Evolutionary conservation across 164 flowering plant species (phyloP).

Genomic region (Vitis riparia): DNA sequence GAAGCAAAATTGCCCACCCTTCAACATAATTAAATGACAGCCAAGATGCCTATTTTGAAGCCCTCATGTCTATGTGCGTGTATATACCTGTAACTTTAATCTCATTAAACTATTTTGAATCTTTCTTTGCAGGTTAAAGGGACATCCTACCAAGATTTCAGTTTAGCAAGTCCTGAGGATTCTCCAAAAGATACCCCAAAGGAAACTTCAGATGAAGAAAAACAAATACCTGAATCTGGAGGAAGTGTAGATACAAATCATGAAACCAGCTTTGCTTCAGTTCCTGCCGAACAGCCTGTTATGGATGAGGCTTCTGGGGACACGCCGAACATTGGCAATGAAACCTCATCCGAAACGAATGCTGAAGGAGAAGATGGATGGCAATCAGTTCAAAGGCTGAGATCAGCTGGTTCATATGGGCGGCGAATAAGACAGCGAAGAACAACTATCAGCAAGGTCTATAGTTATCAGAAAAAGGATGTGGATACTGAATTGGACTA

Average conservation of each 20-base stretch:
- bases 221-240: conserved; percentile 33
- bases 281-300: conserved; percentile 27
- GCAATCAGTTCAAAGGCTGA: conserved; percentile 92
- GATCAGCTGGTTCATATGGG: conserved; percentile 70
- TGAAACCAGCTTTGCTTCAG: conserved; percentile 21
- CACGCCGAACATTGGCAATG: conserved; percentile 23
- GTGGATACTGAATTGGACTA: conserved; percentile 41
- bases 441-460: conserved; percentile 57
- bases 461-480: conserved; percentile 68
- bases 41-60: conserved; percentile 3
- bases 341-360: conserved; percentile 40
- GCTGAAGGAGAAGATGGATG: conserved; percentile 94
- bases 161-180: conserved; percentile 43
- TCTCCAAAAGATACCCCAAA: conserved; percentile 40
- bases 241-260: conserved; percentile 17
- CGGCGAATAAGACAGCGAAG: conserved; percentile 67
- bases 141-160: conserved; percentile 37
- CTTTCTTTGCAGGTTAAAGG: conserved; percentile 54
- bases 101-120: conserved; percentile 7
- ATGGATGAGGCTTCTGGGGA: conserved; percentile 33
- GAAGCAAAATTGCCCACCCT: not conserved
- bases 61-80: not conserved
- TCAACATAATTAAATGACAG: not conserved
- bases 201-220: conserved; percentile 52
- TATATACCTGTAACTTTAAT: no score